Evolutionary conservation across 2,329 filamentous ascomycete genomes (phyloP).

Genomic region (Aspergillus carbonarius): DNA sequence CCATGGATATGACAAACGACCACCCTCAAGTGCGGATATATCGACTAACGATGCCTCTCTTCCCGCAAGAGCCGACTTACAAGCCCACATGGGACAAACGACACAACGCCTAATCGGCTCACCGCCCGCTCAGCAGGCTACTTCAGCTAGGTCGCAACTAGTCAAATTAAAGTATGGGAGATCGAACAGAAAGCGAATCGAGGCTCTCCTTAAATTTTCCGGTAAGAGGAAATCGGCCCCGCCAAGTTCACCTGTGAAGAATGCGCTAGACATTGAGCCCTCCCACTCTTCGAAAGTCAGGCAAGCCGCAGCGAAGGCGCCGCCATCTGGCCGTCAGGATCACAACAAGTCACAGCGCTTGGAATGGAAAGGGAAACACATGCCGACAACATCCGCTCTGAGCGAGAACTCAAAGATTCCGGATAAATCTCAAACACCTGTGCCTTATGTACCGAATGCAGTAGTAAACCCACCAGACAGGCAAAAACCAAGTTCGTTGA

Average conservation of each 20-base stretch:
- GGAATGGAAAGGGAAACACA: slow-evolving; percentile 19
- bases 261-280: slow-evolving; percentile 23
- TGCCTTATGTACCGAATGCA: slow-evolving; percentile 33
- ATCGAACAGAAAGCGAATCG: slow-evolving; percentile 49
- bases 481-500: slow-evolving; percentile 33
- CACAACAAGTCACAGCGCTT: slow-evolving; percentile 15
- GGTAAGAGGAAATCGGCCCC: slow-evolving; percentile 35
- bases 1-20: slow-evolving; percentile 12
- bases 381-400: slow-evolving; percentile 26
- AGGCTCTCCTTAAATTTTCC: slow-evolving; percentile 46
- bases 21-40: slow-evolving; percentile 9
- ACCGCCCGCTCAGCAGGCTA: slow-evolving; percentile 9
- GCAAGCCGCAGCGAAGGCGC: slow-evolving; percentile 11
- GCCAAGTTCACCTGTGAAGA: slow-evolving; percentile 26
- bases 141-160: slow-evolving; percentile 30
- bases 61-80: slow-evolving; percentile 7
- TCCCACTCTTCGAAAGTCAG: slow-evolving; percentile 19
- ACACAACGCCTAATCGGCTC: slow-evolving; percentile 1
- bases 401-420: slow-evolving; percentile 38
- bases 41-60: slow-evolving; percentile 8
- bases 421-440: slow-evolving; percentile 40
- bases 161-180: slow-evolving; percentile 55
- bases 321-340: slow-evolving; percentile 13
- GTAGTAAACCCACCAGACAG: slow-evolving; percentile 28
- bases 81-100: slow-evolving; percentile 6